These are phyloP conservation scores for Apiospora hydei DNA, from an alignment of 2,329 filamentous ascomycete species.

Conservation along the genomic window DNA sequence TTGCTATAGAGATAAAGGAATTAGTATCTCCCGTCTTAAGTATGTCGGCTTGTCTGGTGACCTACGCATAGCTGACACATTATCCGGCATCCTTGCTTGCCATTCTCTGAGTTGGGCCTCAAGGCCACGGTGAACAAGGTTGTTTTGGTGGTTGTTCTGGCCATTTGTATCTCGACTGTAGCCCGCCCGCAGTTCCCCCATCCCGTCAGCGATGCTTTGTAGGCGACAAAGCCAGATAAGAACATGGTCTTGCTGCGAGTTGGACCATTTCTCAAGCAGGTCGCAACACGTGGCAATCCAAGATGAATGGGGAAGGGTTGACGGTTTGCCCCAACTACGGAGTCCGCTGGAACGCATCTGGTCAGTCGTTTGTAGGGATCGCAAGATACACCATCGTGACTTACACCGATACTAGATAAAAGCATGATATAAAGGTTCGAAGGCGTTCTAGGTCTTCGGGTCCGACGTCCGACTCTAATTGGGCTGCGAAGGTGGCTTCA, in stretches of 20 bases:
- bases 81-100: constrained; percentile 44
- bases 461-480: constrained; percentile 8
- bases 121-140: constrained; percentile 55
- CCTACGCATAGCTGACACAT: constrained; percentile 42
- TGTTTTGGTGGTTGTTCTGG: constrained; percentile 49
- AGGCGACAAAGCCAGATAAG: constrained; percentile 54
- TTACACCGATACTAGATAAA: constrained; percentile 52
- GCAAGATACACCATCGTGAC: constrained; percentile 28
- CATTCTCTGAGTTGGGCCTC: constrained; percentile 55
- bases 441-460: constrained; percentile 49
- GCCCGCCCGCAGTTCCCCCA: constrained; percentile 40
- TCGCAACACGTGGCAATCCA: constrained; percentile 56
- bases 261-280: constrained; percentile 47
- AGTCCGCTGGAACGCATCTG: background rate
- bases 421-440: constrained; percentile 55
- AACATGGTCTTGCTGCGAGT: constrained; percentile 48
- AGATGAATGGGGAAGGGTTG: constrained; percentile 44
- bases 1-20: constrained; percentile 34
- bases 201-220: constrained; percentile 49
- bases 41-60: constrained; percentile 1
- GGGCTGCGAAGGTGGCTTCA: constrained; percentile 35
- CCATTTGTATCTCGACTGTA: constrained; percentile 34
- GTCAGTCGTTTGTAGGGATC: background rate
- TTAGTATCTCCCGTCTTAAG: background rate
- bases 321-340: background rate